Evolutionary conservation across 2,329 filamentous ascomycete genomes (phyloP), one percentile per base, ranked within the genome.

Genomic region (Penicillium sp.): DNA sequence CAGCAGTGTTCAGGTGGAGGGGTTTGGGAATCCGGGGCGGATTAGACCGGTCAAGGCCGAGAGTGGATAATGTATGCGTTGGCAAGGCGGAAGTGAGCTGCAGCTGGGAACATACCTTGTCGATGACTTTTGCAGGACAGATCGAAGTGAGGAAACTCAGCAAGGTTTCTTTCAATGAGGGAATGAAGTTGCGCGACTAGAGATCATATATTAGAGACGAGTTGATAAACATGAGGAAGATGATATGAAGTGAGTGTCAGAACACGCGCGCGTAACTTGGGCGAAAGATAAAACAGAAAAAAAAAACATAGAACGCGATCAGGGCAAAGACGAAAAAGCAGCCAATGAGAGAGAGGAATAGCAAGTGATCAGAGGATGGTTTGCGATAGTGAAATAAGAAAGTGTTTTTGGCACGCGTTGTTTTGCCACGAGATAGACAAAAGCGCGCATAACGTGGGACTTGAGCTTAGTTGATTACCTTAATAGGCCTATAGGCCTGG

Each of bases 1-100:
- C 46, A 46, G 40, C 42, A 53, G 31, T 37, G 45, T 36, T 40
- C 52, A 49, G 46, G 55, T 46, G 53, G 56, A 49, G 56, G 58
- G 54, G 54, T 49, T 53, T 50, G 35, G 41, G 38, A 48, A 44
- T 56, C 61, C 57, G 56, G 61, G 61, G 60, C 58, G 55, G 59
- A 56, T 63, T 62, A 61, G 57, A 58, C 51, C 57, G 50, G 56
- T 52, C 58, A 62, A 48, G 56, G 58, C 54, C 58, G 50, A 51
- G 54, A 31, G 45, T 42, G 45, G 60, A 55, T 60, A 58, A 66
- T 65, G 68, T 68, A 70, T 71, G 68, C 67, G 68, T 68, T 71
- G 68, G 68, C 68, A 70, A 38, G 13, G 31, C 31, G 41, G 34
- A 62, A 60, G 58, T 60, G 58, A 51, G 54, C 50, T 68, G 64